phyloP scores from a whole-genome alignment of 768 basidiomycete genomes.

The Phylloporus rhodoxanthus region DNA sequence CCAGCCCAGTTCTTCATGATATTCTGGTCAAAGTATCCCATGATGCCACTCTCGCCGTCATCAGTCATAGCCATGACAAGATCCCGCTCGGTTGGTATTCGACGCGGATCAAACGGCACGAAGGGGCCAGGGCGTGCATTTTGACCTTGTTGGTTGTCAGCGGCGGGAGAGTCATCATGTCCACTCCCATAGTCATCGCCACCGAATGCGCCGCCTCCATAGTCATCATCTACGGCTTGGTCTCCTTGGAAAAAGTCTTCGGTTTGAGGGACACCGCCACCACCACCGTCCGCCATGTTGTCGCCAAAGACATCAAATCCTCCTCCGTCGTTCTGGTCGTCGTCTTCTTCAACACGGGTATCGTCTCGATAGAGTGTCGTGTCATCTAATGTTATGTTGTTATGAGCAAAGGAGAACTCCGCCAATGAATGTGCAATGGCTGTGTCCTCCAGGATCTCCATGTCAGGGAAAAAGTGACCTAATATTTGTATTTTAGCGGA shows the following conservation, averaged over 20 bases:
- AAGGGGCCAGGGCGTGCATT: conserved; percentile 41
- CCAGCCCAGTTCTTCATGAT: conserved; percentile 97
- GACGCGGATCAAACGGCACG: conserved; percentile 81
- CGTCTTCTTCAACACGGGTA: conserved; percentile 35
- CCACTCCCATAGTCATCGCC: conserved; percentile 39
- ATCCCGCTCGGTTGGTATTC: conserved; percentile 69
- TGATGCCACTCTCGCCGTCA: conserved; percentile 50
- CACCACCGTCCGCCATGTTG: conserved; percentile 36
- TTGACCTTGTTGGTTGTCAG: conserved; percentile 37
- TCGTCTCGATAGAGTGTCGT: conserved; percentile 55
- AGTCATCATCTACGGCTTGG: conserved; percentile 48
- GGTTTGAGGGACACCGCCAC: conserved; percentile 33
- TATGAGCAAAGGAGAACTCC: conserved; percentile 77
- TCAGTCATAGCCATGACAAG: conserved; percentile 83
- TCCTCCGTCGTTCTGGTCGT: conserved; percentile 24
- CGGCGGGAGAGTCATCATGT: conserved; percentile 40
- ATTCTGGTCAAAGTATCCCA: conserved; percentile 88
- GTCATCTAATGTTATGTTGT: conserved; percentile 56
- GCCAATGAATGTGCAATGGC: conserved; percentile 78
- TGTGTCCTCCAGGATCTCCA: conserved; percentile 55
- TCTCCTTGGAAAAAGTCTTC: conserved; percentile 70
- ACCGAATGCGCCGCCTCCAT: conserved; percentile 35
- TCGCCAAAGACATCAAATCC: conserved; percentile 20
- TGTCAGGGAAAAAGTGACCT: conserved; percentile 72
- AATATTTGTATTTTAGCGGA: conserved; percentile 6